Base-by-base conservation (phyloP, 352 stramenopile species). In the Pythium sp. region DNA sequence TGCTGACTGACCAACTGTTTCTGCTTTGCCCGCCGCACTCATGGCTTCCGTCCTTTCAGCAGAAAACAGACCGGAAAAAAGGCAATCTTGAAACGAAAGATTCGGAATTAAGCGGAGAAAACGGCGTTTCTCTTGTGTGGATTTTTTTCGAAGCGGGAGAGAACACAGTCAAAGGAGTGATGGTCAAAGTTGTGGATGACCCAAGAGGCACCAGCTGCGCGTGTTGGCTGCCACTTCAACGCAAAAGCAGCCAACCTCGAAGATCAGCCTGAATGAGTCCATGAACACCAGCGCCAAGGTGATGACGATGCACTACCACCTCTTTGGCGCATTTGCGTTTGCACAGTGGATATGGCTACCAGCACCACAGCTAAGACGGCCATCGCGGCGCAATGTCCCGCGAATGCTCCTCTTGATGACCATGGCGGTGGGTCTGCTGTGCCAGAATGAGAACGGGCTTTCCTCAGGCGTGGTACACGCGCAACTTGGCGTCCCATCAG, bases 401-500 rank as follows among this genome's bases (percentile, higher is more conserved):
- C 28, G 20, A 5, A 18, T 49, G 22, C 26, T 66, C 36, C 26
- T 66, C 34, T 14, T 62, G 14, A 12, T 64, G 32, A 7, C 54
- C 30, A 8, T 38, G 12, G 22, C 53, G 15, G 36, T 68, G 36
- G 24, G 54, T 20, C 5, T 60, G 2, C 47, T 67, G 12, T n/a
- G 28, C 12, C 32, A 12, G 5, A n/a, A 36, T 46, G 47, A 51
- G 11, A 43, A 46, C 11, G 26, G 26, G 22, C 43, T 46, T 22
- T 28, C 22, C 18, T 11, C 34, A n/a, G 43, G 38, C 59, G 36
- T 53, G 36, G 55, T 41, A 32, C 32, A 43, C 46, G 80, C 71
- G 15, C 84, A 93, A 58, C 60, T 83, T 64, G 82, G 82, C 18
- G 73, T 90, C 28, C 69, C 72, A 11, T 88, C 80, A 1, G 82